Base-by-base conservation (phyloP, 2,329 filamentous ascomycete species). In the Neophaeococcomyces aloes region DNA sequence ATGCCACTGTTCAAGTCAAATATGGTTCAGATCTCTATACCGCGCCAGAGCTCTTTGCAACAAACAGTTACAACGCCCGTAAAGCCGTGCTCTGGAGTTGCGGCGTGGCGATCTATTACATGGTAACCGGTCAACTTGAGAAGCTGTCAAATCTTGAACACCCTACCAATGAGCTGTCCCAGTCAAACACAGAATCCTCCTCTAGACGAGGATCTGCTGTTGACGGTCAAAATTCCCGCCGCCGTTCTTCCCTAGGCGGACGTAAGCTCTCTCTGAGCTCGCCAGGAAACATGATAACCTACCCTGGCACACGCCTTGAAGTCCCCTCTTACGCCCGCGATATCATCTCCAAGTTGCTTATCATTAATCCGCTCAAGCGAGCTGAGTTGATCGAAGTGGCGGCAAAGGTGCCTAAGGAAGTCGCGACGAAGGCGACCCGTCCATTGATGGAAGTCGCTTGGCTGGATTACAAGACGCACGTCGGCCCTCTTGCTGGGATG, bases 41-140 rank as follows among this genome's bases (percentile, higher is more conserved):
- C 8, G 40, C 40, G 3, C 40, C 40, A 3, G 40, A 42, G 25
- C 29, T 42, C 13, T 42, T 42, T 29, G 29, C 40, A 25, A 42
- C 13, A 7, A 13, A 27, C 17, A 35, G 15, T n/a, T 42, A 42
- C 18, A 42, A 42, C 25, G 40, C 40, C n/a, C 40, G 40, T 4
- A 42, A 42, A 27, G 40, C 40, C 15, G 31, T 32, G 15, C 32
- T 42, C n/a, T 42, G 40, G 40, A 42, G 40, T 18, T 34, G 30
- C 14, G 40, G 40, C 23, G 40, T 42, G 15, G 18, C 25, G 7
- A 11, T 42, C 18, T 42, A 42, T 18, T 35, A 33, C 40, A 42
- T 42, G 25, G 21, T 15, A 14, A 42, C 40, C 15, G 40, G 29
- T 3, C 31, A 34, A 21, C 35, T 19, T 6, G 40, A 34, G 15